Percentiles rank a stretch among this genome's conserved stretches.
Evolutionary conservation across 2,329 filamentous ascomycete species (phyloP).

Genomic region (Ascochyta pisi): DNA sequence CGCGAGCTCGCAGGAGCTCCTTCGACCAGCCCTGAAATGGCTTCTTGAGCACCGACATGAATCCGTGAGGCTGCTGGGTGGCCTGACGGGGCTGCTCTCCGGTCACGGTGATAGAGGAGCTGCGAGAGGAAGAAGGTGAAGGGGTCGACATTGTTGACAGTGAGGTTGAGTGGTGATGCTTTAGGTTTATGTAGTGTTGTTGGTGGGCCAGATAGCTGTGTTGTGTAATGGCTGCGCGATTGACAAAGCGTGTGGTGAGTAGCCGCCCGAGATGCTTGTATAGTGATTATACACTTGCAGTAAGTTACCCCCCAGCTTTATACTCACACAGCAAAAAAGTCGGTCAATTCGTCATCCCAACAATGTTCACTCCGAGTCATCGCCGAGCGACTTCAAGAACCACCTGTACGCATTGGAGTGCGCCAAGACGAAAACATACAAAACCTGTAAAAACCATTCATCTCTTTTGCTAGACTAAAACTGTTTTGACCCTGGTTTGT

Average conservation of each 20-base stretch:
- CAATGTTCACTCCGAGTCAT: constrained; percentile 10
- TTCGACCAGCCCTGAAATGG: constrained; percentile 46
- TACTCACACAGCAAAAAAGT: not conserved
- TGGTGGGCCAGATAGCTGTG: not conserved
- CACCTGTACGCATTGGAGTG: not conserved
- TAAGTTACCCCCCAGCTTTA: not conserved
- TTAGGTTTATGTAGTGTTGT: not conserved
- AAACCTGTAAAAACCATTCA: not conserved
- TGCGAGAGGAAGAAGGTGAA: constrained; percentile 10
- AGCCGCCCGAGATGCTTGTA: not conserved
- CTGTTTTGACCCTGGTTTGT: not conserved
- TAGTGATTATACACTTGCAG: not conserved
- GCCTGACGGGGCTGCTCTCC: not conserved
- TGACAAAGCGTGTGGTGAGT: not conserved
- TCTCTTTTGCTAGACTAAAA: not conserved
- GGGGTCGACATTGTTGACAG: constrained; percentile 9
- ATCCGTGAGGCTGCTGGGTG: not conserved
- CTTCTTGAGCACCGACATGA: constrained; percentile 38
- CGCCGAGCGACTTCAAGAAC: constrained; percentile 2
- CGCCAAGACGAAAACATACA: constrained; percentile 8
- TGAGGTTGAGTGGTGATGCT: not conserved
- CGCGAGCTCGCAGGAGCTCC: constrained; percentile 41
- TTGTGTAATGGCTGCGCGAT: not conserved
- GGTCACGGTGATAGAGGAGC: constrained; percentile 8
- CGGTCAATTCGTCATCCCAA: not conserved